phyloP scores from a whole-genome alignment of 106 monocot genomes.

The Cymbidium sinense region DNA sequence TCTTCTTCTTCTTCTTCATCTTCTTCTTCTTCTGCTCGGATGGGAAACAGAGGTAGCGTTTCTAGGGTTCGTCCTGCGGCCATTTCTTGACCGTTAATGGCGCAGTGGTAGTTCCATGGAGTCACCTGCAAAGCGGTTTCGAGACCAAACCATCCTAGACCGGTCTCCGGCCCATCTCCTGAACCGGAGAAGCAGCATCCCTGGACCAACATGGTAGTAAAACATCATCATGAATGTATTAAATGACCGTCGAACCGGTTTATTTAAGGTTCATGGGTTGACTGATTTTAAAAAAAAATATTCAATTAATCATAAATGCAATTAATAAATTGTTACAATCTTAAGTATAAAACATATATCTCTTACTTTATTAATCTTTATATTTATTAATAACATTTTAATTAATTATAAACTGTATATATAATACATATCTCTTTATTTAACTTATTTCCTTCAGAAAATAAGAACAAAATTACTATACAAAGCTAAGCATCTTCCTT shows the following conservation, averaged over 20 bases:
- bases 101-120: slow-evolving; percentile 26
- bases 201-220: slow-evolving; percentile 6
- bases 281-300: background rate
- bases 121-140: slow-evolving; percentile 6
- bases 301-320: background rate
- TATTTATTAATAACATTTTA: background rate
- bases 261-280: background rate
- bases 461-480: background rate
- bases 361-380: background rate
- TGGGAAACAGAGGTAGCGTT: slow-evolving; percentile 85
- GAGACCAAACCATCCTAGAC: slow-evolving; percentile 23
- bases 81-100: slow-evolving; percentile 4
- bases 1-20: slow-evolving; percentile 12
- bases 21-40: slow-evolving; percentile 14
- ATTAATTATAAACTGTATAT: no score
- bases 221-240: no score
- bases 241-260: background rate
- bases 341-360: background rate
- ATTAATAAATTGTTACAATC: background rate
- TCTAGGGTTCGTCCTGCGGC: slow-evolving; percentile 44
- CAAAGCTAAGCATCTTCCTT: no score
- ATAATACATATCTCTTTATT: no score
- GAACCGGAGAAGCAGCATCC: slow-evolving; percentile 27
- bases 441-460: no score
- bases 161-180: slow-evolving; percentile 7